phyloP scores from a whole-genome alignment of 495 filamentous ascomycete species.

The Neurospora sublineolata region DNA sequence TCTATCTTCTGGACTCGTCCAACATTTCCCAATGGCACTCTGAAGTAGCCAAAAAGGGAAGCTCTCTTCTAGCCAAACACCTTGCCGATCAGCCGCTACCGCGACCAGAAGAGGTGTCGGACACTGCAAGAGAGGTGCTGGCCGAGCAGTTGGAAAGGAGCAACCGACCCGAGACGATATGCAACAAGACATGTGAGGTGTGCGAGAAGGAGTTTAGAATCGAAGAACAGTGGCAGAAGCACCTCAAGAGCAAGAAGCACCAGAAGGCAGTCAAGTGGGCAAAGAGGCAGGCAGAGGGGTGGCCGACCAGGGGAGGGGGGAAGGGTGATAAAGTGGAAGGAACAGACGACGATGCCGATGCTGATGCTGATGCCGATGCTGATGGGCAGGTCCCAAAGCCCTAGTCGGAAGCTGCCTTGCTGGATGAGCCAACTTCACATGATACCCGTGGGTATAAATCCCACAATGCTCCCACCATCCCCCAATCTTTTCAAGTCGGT shows the following conservation, averaged over 20 bases:
- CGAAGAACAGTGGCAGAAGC: conserved; percentile 63
- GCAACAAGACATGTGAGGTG: conserved; percentile 53
- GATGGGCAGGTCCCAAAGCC: not conserved
- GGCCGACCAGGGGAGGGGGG: not conserved
- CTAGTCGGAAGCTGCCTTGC: not conserved
- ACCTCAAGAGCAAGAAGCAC: conserved; percentile 60
- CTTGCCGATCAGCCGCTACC: conserved; percentile 45
- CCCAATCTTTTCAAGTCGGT: not conserved
- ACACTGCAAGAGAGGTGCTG: conserved; percentile 43
- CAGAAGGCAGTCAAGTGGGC: conserved; percentile 11
- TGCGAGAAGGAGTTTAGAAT: conserved; percentile 59
- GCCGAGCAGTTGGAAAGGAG: conserved; percentile 41
- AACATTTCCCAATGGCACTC: conserved; percentile 44
- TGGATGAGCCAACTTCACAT: not conserved
- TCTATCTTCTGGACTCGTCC: conserved; percentile 70
- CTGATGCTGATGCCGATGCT: not conserved
- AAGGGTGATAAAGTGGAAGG: not conserved
- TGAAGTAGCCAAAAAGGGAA: conserved; percentile 52
- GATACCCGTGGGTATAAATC: not conserved
- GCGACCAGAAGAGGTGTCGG: conserved; percentile 49
- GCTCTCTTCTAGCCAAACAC: conserved; percentile 48
- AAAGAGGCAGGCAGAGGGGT: conserved; percentile 12
- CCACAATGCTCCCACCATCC: not conserved
- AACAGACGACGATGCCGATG: not conserved
- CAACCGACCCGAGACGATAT: conserved; percentile 31